These are phyloP conservation scores for Curvularia sp. DNA, from an alignment of 2,329 filamentous ascomycete species.

Conservation along the genomic window DNA sequence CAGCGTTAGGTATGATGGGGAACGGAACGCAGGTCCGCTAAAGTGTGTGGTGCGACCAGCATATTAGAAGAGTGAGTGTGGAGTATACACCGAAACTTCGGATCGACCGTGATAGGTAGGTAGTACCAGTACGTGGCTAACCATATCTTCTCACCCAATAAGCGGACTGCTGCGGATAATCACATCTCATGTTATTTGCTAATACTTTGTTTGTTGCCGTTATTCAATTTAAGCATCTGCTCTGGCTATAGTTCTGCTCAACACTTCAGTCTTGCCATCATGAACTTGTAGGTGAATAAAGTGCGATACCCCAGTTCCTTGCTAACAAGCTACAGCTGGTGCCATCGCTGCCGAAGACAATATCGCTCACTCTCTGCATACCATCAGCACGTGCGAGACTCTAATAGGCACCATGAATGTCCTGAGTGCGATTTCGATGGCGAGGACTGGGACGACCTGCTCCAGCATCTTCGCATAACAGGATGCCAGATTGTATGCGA, in stretches of 20 bases:
- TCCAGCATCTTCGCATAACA: not conserved
- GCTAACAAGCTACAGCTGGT: not conserved
- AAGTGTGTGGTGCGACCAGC: not conserved
- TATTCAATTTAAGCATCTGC: not conserved
- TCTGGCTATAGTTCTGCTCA: not conserved
- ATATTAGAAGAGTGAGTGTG: not conserved
- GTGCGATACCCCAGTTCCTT: not conserved
- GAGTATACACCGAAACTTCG: not conserved
- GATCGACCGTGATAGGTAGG: not conserved
- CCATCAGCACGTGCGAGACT: conserved; percentile 2
- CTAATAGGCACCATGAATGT: conserved; percentile 2
- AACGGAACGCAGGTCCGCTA: not conserved
- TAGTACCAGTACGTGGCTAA: not conserved
- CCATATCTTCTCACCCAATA: not conserved
- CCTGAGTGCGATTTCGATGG: conserved; percentile 6
- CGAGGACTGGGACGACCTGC: not conserved
- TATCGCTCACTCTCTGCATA: not conserved
- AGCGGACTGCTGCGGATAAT: not conserved
- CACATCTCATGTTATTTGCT: not conserved
- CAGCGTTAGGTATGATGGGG: not conserved
- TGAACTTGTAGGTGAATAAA: not conserved
- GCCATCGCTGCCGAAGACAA: not conserved
- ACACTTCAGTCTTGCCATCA: not conserved
- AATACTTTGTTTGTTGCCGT: not conserved
- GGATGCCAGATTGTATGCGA: conserved; percentile 3